phyloP scores from a whole-genome alignment of 257 asterid species.

The Verbascum thapsus region DNA sequence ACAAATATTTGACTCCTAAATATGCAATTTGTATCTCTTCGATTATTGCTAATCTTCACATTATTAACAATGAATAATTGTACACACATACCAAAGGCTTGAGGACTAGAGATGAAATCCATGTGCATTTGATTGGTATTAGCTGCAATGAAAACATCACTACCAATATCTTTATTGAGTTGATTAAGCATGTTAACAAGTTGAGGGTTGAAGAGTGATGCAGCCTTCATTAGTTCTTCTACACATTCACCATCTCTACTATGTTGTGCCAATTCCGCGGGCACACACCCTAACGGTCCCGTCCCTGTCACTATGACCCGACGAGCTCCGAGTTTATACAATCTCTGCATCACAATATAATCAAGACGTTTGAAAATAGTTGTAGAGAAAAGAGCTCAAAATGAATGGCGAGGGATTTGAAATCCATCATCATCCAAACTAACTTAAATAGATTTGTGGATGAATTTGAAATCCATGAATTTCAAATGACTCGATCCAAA shows the following conservation, averaged over 20 bases:
- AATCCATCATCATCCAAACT: too few relatives aligned
- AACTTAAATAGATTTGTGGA: too few relatives aligned
- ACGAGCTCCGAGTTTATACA: conserved; percentile 41
- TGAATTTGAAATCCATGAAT: too few relatives aligned
- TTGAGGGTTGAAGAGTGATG: conserved; percentile 51
- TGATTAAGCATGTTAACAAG: conserved; percentile 37
- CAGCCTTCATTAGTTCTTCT: conserved; percentile 36
- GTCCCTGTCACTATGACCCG: conserved; percentile 53
- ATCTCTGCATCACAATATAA: conserved; percentile 49
- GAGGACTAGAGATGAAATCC: conserved; percentile 47
- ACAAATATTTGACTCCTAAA: too few relatives aligned
- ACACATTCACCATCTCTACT: conserved; percentile 51
- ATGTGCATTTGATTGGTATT: conserved; percentile 55
- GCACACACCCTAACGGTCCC: conserved; percentile 59
- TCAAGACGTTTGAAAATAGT: too few relatives aligned
- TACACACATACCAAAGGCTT: conserved; percentile 30
- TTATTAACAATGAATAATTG: too few relatives aligned
- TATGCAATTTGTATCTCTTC: too few relatives aligned
- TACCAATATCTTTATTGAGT: conserved; percentile 39
- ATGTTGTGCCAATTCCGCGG: conserved; percentile 52
- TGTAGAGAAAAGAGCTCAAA: too few relatives aligned
- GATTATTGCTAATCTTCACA: too few relatives aligned
- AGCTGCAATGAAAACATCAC: conserved; percentile 44
- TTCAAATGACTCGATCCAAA: too few relatives aligned
- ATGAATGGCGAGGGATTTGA: too few relatives aligned